These are phyloP conservation scores for Benincasa hispida DNA, from an alignment of 306 rosid genomes.

Conservation along the genomic window DNA sequence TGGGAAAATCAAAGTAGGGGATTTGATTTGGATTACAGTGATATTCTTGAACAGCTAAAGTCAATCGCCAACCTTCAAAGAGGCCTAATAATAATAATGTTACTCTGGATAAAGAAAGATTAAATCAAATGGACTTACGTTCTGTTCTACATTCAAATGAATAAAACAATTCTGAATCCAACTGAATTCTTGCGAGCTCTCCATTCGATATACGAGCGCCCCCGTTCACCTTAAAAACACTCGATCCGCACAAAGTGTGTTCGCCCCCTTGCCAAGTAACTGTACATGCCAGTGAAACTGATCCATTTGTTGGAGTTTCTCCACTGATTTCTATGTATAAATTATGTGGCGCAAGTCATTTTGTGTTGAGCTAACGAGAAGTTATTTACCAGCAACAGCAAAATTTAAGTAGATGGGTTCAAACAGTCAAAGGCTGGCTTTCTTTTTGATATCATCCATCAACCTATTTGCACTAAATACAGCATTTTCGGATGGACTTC, in stretches of 20 bases:
- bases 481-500: constrained; percentile 29
- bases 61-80: neutral
- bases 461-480: constrained; percentile 32
- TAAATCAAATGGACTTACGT: neutral
- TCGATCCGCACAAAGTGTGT: neutral
- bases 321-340: neutral
- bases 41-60: neutral
- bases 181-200: neutral
- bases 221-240: no score
- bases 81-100: neutral
- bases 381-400: neutral
- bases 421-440: constrained; percentile 2
- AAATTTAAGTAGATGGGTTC: neutral
- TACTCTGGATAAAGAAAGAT: neutral
- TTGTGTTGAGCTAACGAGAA: neutral
- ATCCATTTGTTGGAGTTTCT: neutral
- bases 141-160: neutral
- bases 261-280: neutral
- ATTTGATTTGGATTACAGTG: neutral
- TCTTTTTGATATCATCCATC: constrained; percentile 39
- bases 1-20: neutral
- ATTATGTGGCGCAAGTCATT: neutral
- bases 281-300: neutral
- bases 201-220: neutral
- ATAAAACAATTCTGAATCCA: neutral